A percentile compares a stretch with the other conserved stretches of the same genome.
These are phyloP conservation scores for Mallotus repandus DNA, from an alignment of 441 rosid genomes.

Conservation along the genomic window DNA sequence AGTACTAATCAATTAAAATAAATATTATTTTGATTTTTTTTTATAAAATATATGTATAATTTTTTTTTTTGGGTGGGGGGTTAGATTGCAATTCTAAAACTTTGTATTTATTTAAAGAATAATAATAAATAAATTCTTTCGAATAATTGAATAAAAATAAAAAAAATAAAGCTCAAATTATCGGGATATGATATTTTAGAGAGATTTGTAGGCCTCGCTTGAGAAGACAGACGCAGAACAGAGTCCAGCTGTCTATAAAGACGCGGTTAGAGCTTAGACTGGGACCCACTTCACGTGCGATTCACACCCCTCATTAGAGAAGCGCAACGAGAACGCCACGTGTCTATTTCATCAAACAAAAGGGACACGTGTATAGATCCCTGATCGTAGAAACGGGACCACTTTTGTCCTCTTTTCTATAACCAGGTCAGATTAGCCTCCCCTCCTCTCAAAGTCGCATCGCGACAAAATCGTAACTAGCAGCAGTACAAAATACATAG, in stretches of 20 bases:
- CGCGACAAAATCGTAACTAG: slow-evolving; percentile 33
- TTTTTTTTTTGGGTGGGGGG: too few species aligned
- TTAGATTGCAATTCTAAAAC: too few species aligned
- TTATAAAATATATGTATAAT: too few species aligned
- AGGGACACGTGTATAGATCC: slow-evolving; percentile 32
- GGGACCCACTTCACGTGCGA: slow-evolving; percentile 53
- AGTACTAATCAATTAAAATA: too few species aligned
- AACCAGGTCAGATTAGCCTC: slow-evolving; percentile 32
- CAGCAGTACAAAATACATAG: neutral
- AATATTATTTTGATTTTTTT: too few species aligned
- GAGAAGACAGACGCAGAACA: slow-evolving; percentile 25
- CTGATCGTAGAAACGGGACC: slow-evolving; percentile 19
- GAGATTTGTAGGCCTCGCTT: slow-evolving; percentile 15
- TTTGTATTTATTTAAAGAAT: too few species aligned
- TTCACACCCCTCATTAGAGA: slow-evolving; percentile 23
- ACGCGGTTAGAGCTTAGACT: slow-evolving; percentile 13
- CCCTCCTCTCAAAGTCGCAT: neutral
- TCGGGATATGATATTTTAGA: slow-evolving; percentile 7
- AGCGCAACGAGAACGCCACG: slow-evolving; percentile 25
- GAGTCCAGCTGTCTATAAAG: slow-evolving; percentile 36
- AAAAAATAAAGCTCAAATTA: too few species aligned
- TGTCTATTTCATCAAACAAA: neutral
- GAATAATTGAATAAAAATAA: too few species aligned
- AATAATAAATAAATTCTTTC: too few species aligned
- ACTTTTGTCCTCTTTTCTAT: slow-evolving; percentile 27